Conservation (phyloP, 2,329 filamentous ascomycete species). For the Cryphonectria japonica region DNA sequence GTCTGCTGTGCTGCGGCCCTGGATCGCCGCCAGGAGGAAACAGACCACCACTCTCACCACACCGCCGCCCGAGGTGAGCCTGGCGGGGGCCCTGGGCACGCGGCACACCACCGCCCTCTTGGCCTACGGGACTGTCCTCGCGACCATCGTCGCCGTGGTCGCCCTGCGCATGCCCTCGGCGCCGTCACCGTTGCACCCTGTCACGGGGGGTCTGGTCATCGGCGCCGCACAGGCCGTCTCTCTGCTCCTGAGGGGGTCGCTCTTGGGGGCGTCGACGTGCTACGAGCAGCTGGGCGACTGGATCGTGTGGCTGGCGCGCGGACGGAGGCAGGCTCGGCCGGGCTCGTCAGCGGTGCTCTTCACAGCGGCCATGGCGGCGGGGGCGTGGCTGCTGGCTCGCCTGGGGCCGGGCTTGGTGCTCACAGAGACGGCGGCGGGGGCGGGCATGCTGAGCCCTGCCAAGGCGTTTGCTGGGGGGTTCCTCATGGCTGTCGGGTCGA, state of each 20-base stretch:
- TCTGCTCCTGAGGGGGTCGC: slow-evolving; percentile 53
- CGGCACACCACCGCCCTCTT: slow-evolving; percentile 43
- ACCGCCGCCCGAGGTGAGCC: slow-evolving; percentile 18
- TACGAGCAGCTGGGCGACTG: slow-evolving; percentile 65
- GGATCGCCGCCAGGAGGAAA: slow-evolving; percentile 34
- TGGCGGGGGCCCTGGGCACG: slow-evolving; percentile 47
- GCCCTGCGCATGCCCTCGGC: slow-evolving; percentile 40
- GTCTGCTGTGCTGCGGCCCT: slow-evolving; percentile 47
- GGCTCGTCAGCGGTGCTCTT: slow-evolving; percentile 53
- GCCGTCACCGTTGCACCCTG: slow-evolving; percentile 47
- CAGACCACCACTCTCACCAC: background rate
- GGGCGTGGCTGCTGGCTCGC: slow-evolving; percentile 45
- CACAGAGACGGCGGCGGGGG: slow-evolving; percentile 16
- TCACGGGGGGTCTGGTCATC: slow-evolving; percentile 62
- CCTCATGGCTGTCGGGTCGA: slow-evolving; percentile 61
- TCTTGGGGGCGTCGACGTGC: slow-evolving; percentile 64
- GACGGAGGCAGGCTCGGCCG: slow-evolving; percentile 38
- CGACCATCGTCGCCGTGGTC: slow-evolving; percentile 47
- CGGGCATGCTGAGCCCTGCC: slow-evolving; percentile 36
- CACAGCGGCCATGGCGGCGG: slow-evolving; percentile 53
- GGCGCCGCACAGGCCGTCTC: slow-evolving; percentile 62
- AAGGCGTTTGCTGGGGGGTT: slow-evolving; percentile 58
- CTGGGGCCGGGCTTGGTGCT: slow-evolving; percentile 40
- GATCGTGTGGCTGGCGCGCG: slow-evolving; percentile 48
- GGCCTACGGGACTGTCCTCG: slow-evolving; percentile 48